These are phyloP conservation scores for Lachancea waltii DNA, from an alignment of 805 yeast genomes.

Conservation along the genomic window DNA sequence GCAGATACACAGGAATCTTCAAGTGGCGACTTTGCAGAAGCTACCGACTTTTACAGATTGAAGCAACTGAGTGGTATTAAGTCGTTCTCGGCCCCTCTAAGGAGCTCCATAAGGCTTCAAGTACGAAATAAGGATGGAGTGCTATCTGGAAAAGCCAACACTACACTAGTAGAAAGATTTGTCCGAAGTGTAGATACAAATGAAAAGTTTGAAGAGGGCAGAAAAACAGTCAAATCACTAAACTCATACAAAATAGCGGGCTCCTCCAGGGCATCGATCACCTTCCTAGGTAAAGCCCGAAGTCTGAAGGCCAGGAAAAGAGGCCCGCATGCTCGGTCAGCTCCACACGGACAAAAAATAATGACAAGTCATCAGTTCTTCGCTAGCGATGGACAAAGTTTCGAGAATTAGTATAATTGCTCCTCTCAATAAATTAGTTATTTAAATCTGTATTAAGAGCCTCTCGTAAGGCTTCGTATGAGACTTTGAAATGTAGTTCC, in stretches of 20 bases:
- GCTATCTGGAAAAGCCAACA: constrained; percentile 25
- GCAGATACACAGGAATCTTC: not conserved
- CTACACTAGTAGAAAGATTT: constrained; percentile 42
- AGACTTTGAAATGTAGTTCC: constrained; percentile 15
- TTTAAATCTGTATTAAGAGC: constrained; percentile 28
- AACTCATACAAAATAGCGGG: constrained; percentile 49
- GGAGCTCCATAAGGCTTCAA: no score
- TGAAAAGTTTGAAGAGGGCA: constrained; percentile 38
- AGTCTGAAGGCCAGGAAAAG: constrained; percentile 26
- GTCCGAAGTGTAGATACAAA: constrained; percentile 35
- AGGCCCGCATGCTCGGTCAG: constrained; percentile 1
- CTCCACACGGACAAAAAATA: not conserved
- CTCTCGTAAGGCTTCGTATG: constrained; percentile 24
- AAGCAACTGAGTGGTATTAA: constrained; percentile 38
- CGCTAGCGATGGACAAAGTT: constrained; percentile 17
- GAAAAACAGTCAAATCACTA: constrained; percentile 43
- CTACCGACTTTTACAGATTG: constrained; percentile 41
- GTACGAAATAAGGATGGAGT: constrained; percentile 14
- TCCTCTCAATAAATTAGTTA: constrained; percentile 5
- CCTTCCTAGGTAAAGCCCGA: constrained; percentile 41
- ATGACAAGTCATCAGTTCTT: constrained; percentile 11
- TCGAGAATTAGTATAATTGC: constrained; percentile 12
- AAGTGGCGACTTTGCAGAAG: constrained; percentile 23
- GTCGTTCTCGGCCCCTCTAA: constrained; percentile 31
- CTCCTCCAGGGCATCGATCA: constrained; percentile 52